Base-by-base conservation (phyloP, 2,329 filamentous ascomycete species). In the Neoarthrinium moseri region DNA sequence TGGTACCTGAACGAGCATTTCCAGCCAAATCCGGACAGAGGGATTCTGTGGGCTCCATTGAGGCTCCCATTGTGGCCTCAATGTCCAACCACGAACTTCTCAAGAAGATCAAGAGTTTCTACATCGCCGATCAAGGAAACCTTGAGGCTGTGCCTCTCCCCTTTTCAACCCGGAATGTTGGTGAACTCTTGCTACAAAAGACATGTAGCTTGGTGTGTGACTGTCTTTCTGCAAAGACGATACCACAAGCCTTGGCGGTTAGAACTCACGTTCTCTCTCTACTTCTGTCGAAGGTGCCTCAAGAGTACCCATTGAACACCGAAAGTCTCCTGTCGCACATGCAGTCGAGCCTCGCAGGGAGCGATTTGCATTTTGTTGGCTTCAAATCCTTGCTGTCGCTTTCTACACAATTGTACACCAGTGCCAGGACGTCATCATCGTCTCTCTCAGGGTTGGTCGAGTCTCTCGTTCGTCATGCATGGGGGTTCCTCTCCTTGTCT, bases 401-500 rank as follows among this genome's bases (percentile, higher is more conserved):
- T 27, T 71, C 75, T 10, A 79, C 75, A 5, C 77, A 81, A 49
- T 66, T 86, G 15, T 77, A 80, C 56, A 70, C 68, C 3, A 66
- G 71, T n/a, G 69, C 72, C 39, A 76, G 80, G 40, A 77, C 85
- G 34, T 61, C 71, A 6, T 54, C 63, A 5, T 57, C 66, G n/a
- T 75, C 83, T 20, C 61, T 86, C 40, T 85, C 75, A 45, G 75
- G 71, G 45, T 68, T 95, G 7, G 79, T 92, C 5, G 75, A 81
- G 17, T 75, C 80, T 22, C 70, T 97, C 18, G 83, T 94, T 13
- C 73, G 74, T 2, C 79, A 85, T 46, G 77, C 92, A 0, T 99
- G 94, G 94, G 66, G 72, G 5, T 90, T 89, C 58, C 69, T 99
- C 30, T 88, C 90, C 1, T 85, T 89, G n/a, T 77, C 84, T 11